phyloP scores from a whole-genome alignment of 768 basidiomycete species.

The Lentinula boryana region DNA sequence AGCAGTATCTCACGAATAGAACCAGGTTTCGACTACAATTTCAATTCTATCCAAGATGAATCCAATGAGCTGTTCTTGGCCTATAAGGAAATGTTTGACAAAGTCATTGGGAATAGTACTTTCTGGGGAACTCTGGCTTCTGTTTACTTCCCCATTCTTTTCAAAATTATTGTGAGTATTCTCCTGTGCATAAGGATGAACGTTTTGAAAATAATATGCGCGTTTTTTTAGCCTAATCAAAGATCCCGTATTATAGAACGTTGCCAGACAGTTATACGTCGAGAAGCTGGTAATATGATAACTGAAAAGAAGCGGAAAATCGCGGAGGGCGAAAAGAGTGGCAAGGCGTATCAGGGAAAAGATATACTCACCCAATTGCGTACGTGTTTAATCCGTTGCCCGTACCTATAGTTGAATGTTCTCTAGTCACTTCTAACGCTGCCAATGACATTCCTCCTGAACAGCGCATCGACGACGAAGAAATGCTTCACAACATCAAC shows the following conservation, averaged over 20 bases:
- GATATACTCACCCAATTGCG: constrained; percentile 76
- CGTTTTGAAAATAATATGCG: not conserved
- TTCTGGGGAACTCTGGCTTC: constrained; percentile 39
- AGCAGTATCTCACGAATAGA: not conserved
- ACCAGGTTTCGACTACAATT: constrained; percentile 79
- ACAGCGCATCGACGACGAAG: constrained; percentile 79
- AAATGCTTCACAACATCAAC: constrained; percentile 80
- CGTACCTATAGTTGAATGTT: not conserved
- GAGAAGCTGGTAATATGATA: constrained; percentile 70
- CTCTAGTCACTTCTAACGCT: constrained; percentile 75
- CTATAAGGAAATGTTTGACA: constrained; percentile 82
- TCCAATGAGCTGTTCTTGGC: constrained; percentile 73
- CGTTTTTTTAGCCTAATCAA: constrained; percentile 43
- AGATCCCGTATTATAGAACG: constrained; percentile 41
- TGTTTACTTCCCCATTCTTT: constrained; percentile 54
- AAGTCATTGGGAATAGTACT: constrained; percentile 53
- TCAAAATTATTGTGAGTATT: constrained; percentile 48
- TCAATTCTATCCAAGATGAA: constrained; percentile 77
- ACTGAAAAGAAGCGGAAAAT: constrained; percentile 76
- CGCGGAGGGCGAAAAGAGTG: constrained; percentile 48
- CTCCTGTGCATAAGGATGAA: not conserved
- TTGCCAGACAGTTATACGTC: constrained; percentile 57
- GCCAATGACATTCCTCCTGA: constrained; percentile 63
- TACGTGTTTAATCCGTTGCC: constrained; percentile 31
- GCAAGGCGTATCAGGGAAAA: constrained; percentile 49